A percentile compares a stretch with the other conserved stretches of the same genome.
phyloP scores from a whole-genome alignment of 768 basidiomycete species.

The Tricholoma furcatifolium region DNA sequence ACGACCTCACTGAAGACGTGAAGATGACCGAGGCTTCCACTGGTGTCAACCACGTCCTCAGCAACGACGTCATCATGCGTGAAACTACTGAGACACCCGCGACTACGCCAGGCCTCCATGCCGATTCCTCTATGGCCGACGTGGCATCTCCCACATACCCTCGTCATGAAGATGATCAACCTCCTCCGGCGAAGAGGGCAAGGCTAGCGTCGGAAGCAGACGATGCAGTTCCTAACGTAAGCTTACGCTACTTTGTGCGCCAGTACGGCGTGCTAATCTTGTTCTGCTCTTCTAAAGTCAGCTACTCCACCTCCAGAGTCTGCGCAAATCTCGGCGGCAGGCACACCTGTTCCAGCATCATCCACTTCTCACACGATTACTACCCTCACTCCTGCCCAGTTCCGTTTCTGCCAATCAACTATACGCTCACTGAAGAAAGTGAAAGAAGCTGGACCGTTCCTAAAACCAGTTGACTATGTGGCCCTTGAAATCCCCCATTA shows the following conservation, averaged over 20 bases:
- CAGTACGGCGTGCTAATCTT: slow-evolving; percentile 54
- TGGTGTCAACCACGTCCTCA: slow-evolving; percentile 26
- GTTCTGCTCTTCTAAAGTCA: slow-evolving; percentile 49
- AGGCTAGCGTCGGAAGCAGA: slow-evolving; percentile 76
- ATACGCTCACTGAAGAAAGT: slow-evolving; percentile 82
- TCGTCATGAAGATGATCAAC: slow-evolving; percentile 56
- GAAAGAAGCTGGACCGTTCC: slow-evolving; percentile 81
- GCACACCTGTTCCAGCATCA: slow-evolving; percentile 34
- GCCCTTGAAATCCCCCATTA: slow-evolving; percentile 88
- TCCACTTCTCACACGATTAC: slow-evolving; percentile 31
- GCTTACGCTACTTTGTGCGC: slow-evolving; percentile 44
- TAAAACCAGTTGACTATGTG: slow-evolving; percentile 85
- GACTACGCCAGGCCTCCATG: slow-evolving; percentile 36
- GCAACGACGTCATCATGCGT: slow-evolving; percentile 40
- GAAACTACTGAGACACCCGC: slow-evolving; percentile 37
- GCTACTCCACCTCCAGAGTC: slow-evolving; percentile 75
- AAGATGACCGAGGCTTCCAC: slow-evolving; percentile 51
- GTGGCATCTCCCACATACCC: slow-evolving; percentile 32
- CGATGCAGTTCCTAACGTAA: slow-evolving; percentile 74
- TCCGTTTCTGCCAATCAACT: slow-evolving; percentile 75
- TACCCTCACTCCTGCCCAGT: slow-evolving; percentile 66
- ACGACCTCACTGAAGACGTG: slow-evolving; percentile 50
- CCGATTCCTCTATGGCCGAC: slow-evolving; percentile 38
- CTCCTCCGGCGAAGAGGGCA: slow-evolving; percentile 82
- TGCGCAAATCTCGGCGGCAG: slow-evolving; percentile 32